Base-by-base conservation (phyloP, 306 rosid genomes). In the Medicago lupulina region DNA sequence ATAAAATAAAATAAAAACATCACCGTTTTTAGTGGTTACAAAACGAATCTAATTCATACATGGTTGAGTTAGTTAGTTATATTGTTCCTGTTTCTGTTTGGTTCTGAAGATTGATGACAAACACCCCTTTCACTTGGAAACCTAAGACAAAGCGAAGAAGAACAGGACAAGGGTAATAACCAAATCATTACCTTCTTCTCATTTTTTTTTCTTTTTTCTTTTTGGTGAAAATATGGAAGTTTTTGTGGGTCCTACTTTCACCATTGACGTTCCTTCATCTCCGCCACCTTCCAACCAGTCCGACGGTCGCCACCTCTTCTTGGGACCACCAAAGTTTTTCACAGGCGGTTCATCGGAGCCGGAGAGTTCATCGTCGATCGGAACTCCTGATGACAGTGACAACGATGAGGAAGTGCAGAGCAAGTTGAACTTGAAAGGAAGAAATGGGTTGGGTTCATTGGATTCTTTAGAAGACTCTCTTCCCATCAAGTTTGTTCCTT, bases 301-400 rank as follows among this genome's bases (percentile, higher is more conserved):
- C 40, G 67, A 54, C 54, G 77, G 58, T 9, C 75, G 60, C 15
- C 75, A 55, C 59, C 71, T 87, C 8, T 85, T 80, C 28, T 1
- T 81, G 1, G 71, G 54, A 0, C 63, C 49, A 0, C 15, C 66
- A 0, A 69, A 72, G 58, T 79, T 80, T 7, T 76, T 76, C 51
- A 39, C 60, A 44, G 92, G 78, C 3, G 93, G 78, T 2, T 80
- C 79, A 34, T 78, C 92, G 13, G 89, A 85, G 36, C 80, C 92
- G 15, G 89, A 85, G 23, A 81, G 72, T 47, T 92, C 97, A 13
- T 95, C 98, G 8, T 87, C 98, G 82, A 95, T 95, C 81, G 98
- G 97, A 19, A 89, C 75, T 25, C 96, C 97, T 0, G 93, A 84
- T 7, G 94, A 84, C 21, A 88, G 91, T 62, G 90, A 83, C 13